Evolutionary conservation across 148 eudicot genomes (phyloP), one percentile per base, ranked within the genome.

Genomic region (Selenicereus undatus): DNA sequence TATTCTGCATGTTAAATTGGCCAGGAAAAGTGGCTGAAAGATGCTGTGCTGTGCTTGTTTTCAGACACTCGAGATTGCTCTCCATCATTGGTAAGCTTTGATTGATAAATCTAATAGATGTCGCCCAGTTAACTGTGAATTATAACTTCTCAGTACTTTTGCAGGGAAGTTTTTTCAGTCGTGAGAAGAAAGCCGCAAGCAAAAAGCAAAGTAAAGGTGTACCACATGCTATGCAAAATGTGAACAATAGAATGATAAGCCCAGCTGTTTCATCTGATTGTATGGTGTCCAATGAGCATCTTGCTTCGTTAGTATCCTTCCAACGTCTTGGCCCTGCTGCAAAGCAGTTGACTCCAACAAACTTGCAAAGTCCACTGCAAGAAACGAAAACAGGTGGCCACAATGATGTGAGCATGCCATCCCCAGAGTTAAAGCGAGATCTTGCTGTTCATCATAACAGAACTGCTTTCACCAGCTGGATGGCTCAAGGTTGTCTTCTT

Each of bases 31-130:
- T 96, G 93, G 93, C 85, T 93, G 86, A 89, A 89, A 81, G 90
- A 90, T 75, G 76, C 86, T 73, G 90, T 93, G 73, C 88, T 91
- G 71, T 84, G 82, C 83, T 86, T 86, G 81, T 93, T 91, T 89
- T 82, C 97, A 80, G 94, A 93, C 86, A 96, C 99, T 51, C 84
- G 85, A 87, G 97, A 91, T 83, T 93, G 93, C 88, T 88, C 95
- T 58, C 86, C 94, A 39, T 96, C 97, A 78, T 86, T 93, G 94
- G 99, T 96, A 89, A 83, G 90, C 79, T 78, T 77, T 77, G 48
- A 64, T 30, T 74, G 58, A 39, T 60, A 78, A 76, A 50, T 54
- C 43, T 73, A 76, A 76, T 52, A 36, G 76, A 68, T 52, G 78
- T 32, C 43, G 43, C 58, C 11, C 42, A 27, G 48, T 11, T 43